Evolutionary conservation across 1,139 yeast genomes (phyloP).

Genomic region (Geotrichum histeridarum): DNA sequence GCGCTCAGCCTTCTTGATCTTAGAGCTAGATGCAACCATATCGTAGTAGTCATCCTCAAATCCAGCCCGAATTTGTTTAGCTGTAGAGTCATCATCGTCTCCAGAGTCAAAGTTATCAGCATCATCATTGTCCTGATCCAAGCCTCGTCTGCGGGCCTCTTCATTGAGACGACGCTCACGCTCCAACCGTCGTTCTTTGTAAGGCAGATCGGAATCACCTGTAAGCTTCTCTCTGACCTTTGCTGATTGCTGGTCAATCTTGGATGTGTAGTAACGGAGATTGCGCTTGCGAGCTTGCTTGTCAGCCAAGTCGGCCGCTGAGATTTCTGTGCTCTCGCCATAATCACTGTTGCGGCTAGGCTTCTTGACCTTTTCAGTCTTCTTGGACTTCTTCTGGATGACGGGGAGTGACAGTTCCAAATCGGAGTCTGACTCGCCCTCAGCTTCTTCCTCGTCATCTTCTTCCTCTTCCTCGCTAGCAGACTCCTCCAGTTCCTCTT

Average conservation of each 20-base stretch:
- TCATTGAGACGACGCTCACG: constrained; percentile 80
- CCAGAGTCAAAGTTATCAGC: constrained; percentile 46
- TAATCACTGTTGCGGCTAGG: constrained; percentile 45
- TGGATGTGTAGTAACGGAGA: constrained; percentile 91
- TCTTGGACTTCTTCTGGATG: constrained; percentile 29
- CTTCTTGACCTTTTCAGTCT: constrained; percentile 20
- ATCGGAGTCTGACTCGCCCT: constrained; percentile 34
- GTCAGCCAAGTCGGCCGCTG: constrained; percentile 81
- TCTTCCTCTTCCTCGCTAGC: constrained; percentile 24
- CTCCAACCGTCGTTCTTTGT: constrained; percentile 81
- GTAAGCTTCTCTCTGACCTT: constrained; percentile 48
- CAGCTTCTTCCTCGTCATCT: constrained; percentile 31
- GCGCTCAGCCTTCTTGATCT: constrained; percentile 49
- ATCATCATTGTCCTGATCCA: constrained; percentile 49
- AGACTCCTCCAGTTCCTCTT: constrained; percentile 19
- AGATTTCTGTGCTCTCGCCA: constrained; percentile 55
- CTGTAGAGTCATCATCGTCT: constrained; percentile 39
- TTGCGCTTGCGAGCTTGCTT: constrained; percentile 77
- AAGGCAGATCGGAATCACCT: constrained; percentile 93
- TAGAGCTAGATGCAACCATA: constrained; percentile 47
- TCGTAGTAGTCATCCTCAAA: constrained; percentile 46
- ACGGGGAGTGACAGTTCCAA: constrained; percentile 49
- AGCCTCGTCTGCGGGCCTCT: constrained; percentile 83
- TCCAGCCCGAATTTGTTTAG: constrained; percentile 38
- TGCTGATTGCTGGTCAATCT: constrained; percentile 70